Percentiles rank a stretch among this genome's conserved stretches.
Evolutionary conservation across 2,329 filamentous ascomycete genomes (phyloP).

Genomic region (Diaporthe australafricana): DNA sequence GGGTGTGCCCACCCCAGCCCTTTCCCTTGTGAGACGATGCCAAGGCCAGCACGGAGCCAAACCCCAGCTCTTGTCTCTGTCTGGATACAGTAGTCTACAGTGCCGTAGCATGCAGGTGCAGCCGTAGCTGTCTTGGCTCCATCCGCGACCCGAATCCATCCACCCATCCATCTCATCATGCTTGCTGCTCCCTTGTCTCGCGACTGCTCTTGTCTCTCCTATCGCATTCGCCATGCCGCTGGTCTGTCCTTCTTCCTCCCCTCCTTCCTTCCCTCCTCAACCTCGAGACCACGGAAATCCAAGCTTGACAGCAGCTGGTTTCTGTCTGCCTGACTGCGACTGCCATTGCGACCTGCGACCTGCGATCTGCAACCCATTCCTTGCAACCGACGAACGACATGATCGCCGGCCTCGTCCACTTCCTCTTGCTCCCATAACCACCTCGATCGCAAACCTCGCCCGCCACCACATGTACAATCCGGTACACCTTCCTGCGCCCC

Average conservation of each 20-base stretch:
- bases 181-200: constrained; percentile 21
- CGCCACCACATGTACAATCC: not conserved
- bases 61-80: not conserved
- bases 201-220: constrained; percentile 33
- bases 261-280: not conserved
- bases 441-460: not conserved
- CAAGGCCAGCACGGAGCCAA: constrained; percentile 27
- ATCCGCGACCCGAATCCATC: constrained; percentile 17
- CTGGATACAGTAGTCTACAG: not conserved
- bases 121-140: constrained; percentile 6
- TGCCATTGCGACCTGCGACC: not conserved
- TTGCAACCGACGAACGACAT: not conserved
- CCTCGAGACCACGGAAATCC: not conserved
- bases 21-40: constrained; percentile 36
- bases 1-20: constrained; percentile 19
- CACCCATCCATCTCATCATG: constrained; percentile 19
- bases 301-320: not conserved
- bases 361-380: not conserved
- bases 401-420: not conserved
- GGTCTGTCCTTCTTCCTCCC: not conserved
- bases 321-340: not conserved
- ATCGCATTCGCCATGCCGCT: constrained; percentile 11
- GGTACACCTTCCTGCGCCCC: not conserved
- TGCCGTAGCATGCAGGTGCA: constrained; percentile 11
- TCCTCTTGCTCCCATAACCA: not conserved